Conservation (phyloP, 1,284 basidiomycete species). For the Stygiomarasmius scandens region DNA sequence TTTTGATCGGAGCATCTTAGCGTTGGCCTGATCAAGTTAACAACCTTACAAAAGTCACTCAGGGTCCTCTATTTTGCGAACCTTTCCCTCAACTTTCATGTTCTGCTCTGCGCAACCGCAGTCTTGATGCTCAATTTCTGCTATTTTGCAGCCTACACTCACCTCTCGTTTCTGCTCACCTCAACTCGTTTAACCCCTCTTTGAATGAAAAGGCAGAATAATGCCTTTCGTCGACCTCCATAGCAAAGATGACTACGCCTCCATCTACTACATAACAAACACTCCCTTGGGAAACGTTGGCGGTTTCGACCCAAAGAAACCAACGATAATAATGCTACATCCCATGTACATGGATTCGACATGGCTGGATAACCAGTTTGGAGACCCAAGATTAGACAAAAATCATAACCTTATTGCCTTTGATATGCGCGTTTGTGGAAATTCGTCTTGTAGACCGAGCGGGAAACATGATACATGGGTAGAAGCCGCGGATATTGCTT, state of each 20-base stretch:
- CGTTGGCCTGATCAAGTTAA: too few species aligned
- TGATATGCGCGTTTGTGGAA: slow-evolving; percentile 71
- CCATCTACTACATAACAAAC: slow-evolving; percentile 74
- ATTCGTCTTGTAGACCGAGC: slow-evolving; percentile 53
- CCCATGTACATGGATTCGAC: slow-evolving; percentile 67
- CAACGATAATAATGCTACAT: slow-evolving; percentile 67
- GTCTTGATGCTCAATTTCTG: background rate
- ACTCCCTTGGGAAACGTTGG: slow-evolving; percentile 55
- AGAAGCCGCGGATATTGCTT: slow-evolving; percentile 72
- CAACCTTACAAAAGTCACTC: background rate
- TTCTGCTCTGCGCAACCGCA: slow-evolving; percentile 8
- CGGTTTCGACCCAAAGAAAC: slow-evolving; percentile 64
- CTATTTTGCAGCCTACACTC: background rate
- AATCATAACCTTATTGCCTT: slow-evolving; percentile 73
- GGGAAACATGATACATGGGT: slow-evolving; percentile 72
- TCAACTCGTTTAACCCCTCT: background rate
- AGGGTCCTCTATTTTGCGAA: background rate
- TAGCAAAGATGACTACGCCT: slow-evolving; percentile 64
- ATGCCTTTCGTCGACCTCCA: slow-evolving; percentile 77
- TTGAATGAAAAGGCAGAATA: slow-evolving; percentile 8
- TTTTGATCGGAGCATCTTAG: background rate
- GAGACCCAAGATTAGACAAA: slow-evolving; percentile 60
- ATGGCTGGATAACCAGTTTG: slow-evolving; percentile 69
- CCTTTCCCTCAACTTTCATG: slow-evolving; percentile 3
- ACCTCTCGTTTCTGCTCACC: background rate